Evolutionary conservation across 805 yeast species (phyloP).

Genomic region (Kodamaea restingae): DNA sequence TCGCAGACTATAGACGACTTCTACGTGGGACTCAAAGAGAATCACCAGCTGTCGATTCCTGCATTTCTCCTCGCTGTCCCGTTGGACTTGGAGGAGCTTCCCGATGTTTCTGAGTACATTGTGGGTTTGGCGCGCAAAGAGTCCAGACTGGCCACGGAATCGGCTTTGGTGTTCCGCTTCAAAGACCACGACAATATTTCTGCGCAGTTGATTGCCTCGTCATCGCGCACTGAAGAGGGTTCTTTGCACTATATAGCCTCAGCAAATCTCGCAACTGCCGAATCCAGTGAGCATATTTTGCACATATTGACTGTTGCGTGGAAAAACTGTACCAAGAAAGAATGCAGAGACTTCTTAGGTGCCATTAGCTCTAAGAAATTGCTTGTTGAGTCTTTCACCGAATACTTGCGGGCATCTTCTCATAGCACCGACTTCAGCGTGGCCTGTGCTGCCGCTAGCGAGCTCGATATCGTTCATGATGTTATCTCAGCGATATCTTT

Average conservation of each 20-base stretch:
- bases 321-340: constrained; percentile 9
- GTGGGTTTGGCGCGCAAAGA: constrained; percentile 24
- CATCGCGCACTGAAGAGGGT: constrained; percentile 8
- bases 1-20: constrained; percentile 32
- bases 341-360: constrained; percentile 1
- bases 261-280: background rate
- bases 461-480: constrained; percentile 9
- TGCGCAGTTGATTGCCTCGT: constrained; percentile 15
- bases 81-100: constrained; percentile 12
- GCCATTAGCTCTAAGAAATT: constrained; percentile 1
- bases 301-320: constrained; percentile 13
- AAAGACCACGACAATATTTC: constrained; percentile 16
- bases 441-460: constrained; percentile 8
- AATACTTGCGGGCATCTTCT: background rate
- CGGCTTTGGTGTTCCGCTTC: constrained; percentile 17
- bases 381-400: constrained; percentile 1
- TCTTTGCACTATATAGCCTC: constrained; percentile 14
- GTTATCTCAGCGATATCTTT: constrained; percentile 12
- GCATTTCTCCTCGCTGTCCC: constrained; percentile 3
- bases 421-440: constrained; percentile 12
- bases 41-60: constrained; percentile 13
- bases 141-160: constrained; percentile 18
- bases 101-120: constrained; percentile 29
- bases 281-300: background rate
- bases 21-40: constrained; percentile 26